Percentiles rank a stretch among this genome's conserved stretches.
Conservation (phyloP, 2,329 filamentous ascomycete genomes). For the Ophiostoma pallidulum region DNA sequence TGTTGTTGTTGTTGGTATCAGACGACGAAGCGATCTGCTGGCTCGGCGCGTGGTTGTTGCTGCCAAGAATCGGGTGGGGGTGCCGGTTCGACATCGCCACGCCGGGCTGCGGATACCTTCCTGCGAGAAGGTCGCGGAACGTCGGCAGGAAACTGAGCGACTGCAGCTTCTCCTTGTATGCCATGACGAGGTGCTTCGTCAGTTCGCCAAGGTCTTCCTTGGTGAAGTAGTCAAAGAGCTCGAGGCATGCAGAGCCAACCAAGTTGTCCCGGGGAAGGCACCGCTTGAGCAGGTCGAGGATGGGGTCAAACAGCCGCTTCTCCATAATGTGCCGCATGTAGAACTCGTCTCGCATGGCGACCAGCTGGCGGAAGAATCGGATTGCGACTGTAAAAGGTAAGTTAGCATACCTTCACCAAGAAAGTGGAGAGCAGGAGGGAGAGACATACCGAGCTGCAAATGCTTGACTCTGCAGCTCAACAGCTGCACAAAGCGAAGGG, state of each 20-base stretch:
- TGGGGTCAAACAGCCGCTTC: constrained; percentile 71
- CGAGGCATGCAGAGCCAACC: constrained; percentile 84
- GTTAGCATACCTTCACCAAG: neutral
- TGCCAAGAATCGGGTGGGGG: constrained; percentile 53
- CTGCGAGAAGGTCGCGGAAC: constrained; percentile 61
- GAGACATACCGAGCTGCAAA: constrained; percentile 66
- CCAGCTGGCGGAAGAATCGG: constrained; percentile 84
- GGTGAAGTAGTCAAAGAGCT: constrained; percentile 87
- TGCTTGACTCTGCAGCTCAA: constrained; percentile 82
- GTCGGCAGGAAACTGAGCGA: constrained; percentile 74
- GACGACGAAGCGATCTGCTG: neutral
- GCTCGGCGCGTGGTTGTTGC: neutral
- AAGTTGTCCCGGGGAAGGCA: constrained; percentile 90
- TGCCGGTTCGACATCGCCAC: constrained; percentile 2
- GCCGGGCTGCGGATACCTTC: constrained; percentile 6
- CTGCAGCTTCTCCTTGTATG: constrained; percentile 68
- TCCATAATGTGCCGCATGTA: constrained; percentile 79
- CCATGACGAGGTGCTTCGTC: constrained; percentile 74
- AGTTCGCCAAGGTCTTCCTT: constrained; percentile 73
- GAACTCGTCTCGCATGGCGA: constrained; percentile 81
- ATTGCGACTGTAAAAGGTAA: constrained; percentile 59
- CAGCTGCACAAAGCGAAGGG: constrained; percentile 71
- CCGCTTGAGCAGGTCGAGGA: constrained; percentile 72
- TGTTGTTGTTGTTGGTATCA: too few species aligned
- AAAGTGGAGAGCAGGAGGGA: neutral